Conservation (phyloP, 495 filamentous ascomycete genomes). For the Xeromyces bisporus region DNA sequence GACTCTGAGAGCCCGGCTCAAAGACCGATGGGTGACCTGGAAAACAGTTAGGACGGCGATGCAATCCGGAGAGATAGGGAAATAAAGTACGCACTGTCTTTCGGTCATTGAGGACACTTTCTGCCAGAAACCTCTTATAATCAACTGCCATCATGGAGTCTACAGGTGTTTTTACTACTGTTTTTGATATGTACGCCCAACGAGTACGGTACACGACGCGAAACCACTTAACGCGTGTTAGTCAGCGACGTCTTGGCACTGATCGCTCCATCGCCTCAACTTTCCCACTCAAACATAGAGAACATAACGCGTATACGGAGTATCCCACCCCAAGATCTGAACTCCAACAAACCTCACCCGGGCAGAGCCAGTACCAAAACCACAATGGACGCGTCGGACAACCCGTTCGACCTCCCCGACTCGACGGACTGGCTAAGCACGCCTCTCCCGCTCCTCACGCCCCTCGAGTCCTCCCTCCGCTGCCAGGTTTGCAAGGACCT, state of each 20-base stretch:
- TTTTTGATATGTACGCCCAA: constrained; percentile 4
- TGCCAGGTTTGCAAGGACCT: constrained; percentile 98
- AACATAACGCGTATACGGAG: no score
- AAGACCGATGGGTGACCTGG: constrained; percentile 69
- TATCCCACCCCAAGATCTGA: no score
- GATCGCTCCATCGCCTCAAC: constrained; percentile 2
- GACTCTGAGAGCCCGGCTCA: constrained; percentile 64
- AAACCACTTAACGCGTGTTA: constrained; percentile 36
- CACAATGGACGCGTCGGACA: no score
- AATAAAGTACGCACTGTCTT: constrained; percentile 40
- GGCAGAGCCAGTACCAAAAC: no score
- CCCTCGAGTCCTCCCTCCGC: constrained; percentile 71
- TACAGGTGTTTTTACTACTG: neutral
- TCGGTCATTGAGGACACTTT: constrained; percentile 59
- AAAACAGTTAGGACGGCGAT: neutral
- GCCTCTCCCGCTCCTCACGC: constrained; percentile 48
- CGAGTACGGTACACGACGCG: constrained; percentile 21
- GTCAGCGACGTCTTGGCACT: constrained; percentile 32
- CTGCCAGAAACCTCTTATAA: constrained; percentile 55
- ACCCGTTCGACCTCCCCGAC: constrained; percentile 52
- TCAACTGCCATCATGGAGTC: constrained; percentile 33
- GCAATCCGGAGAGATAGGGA: neutral
- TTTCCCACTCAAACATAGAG: no score
- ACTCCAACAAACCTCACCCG: no score
- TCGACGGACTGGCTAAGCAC: constrained; percentile 90